Evolutionary conservation across 768 basidiomycete genomes (phyloP), one percentile per base, ranked within the genome.

Genomic region (Lentinula raphanica): DNA sequence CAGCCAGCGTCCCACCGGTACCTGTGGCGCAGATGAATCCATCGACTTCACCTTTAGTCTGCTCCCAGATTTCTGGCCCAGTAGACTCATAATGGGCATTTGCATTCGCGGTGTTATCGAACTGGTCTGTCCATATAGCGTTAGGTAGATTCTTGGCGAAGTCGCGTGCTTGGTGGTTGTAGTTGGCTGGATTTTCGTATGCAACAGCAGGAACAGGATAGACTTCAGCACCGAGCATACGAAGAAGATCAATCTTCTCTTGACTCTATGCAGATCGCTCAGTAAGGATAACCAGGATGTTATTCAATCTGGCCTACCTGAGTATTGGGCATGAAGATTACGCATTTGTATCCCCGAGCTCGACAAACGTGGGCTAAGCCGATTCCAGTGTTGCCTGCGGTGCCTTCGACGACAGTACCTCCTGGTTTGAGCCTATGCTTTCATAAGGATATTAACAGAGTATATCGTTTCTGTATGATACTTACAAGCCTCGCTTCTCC

Each of bases 291-390:
- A 27, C 49, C 21, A 9, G 19, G 38, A 12, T 44, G 12, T 35
- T 50, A 12, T 54, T 49, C 15, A 9, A 5, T 39, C 9, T 3
- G 39, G 31, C 73, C 40, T 56, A 85, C 90, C 81, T 97, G 91
- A 3, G 88, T 93, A 70, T 97, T 79, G 29, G 96, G 96, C 96
- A 99, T 98, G 82, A 92, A 99, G 67, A 99, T 99, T 9, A 99
- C 96, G 71, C 97, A 98, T 69, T 87, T 91, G 79, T 99, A 98
- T 2, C 97, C 95, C 65, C 79, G 84, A 6, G 92, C 83, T 62
- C 97, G 78, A 73, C 97, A 98, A 55, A 98, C 95, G 67, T 95
- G 94, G 5, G 93, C 94, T 31, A 98, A 80, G 35, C 95, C 95
- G 58, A 97, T 97, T 39, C 95, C 96, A 7, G 96, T 99, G 76